Conservation (phyloP, 345 rosid species). For the Camelina sativa region DNA sequence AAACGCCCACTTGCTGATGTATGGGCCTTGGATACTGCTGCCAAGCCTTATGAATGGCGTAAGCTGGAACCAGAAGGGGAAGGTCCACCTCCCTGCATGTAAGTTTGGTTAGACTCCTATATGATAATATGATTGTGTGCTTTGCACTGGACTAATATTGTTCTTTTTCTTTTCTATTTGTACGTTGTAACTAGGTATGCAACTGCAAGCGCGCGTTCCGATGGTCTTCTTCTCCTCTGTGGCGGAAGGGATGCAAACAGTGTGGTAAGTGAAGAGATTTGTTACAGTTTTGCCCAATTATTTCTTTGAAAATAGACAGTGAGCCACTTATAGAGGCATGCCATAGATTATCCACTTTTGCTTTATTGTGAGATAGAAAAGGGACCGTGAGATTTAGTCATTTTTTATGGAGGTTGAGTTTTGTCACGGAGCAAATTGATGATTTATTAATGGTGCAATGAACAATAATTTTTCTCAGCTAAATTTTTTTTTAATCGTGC, state of each 20-base stretch:
- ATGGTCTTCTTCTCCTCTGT: constrained; percentile 95
- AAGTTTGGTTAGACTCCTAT: constrained; percentile 33
- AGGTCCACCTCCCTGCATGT: constrained; percentile 99
- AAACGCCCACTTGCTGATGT: constrained; percentile 95
- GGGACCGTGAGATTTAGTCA: constrained; percentile 9
- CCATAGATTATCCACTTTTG: constrained; percentile 1
- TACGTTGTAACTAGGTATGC: constrained; percentile 70
- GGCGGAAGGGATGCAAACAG: constrained; percentile 95
- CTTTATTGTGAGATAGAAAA: constrained; percentile 20
- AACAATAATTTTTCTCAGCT: background rate
- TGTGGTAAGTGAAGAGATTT: constrained; percentile 62
- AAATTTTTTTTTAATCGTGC: background rate
- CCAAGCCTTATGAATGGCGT: constrained; percentile 97
- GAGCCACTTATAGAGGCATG: constrained; percentile 10
- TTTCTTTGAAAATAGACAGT: constrained; percentile 3
- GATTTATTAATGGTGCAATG: background rate
- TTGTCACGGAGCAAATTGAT: background rate
- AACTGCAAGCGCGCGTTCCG: constrained; percentile 96
- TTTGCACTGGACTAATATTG: constrained; percentile 29
- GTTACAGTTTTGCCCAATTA: constrained; percentile 10
- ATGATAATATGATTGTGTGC: constrained; percentile 25
- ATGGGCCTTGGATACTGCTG: constrained; percentile 97
- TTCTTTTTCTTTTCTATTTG: constrained; percentile 12
- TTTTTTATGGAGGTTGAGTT: constrained; percentile 18
- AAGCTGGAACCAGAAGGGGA: constrained; percentile 98